Percentiles rank a stretch among this genome's conserved stretches.
Evolutionary conservation across 306 rosid species (phyloP).

Genomic region (Acacia crassicarpa): DNA sequence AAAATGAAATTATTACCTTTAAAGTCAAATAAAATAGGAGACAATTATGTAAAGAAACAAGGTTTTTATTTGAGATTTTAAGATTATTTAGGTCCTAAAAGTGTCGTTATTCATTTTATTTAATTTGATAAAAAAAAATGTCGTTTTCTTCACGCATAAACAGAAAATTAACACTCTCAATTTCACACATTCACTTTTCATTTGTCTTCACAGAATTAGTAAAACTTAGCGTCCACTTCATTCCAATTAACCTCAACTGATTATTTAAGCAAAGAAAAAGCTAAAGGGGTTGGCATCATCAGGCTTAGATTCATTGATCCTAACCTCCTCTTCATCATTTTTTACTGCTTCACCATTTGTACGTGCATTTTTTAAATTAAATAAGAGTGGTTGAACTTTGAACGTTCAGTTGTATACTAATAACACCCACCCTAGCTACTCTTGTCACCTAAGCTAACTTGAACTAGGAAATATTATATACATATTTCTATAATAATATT

Average conservation of each 20-base stretch:
- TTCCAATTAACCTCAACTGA: background rate
- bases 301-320: conserved; percentile 45
- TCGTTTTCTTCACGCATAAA: background rate
- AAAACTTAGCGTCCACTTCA: conserved; percentile 11
- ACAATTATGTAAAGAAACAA: background rate
- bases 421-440: too few relatives aligned
- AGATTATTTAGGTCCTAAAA: background rate
- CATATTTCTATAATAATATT: too few relatives aligned
- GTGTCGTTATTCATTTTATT: background rate
- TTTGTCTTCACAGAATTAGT: background rate
- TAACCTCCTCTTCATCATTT: conserved; percentile 24
- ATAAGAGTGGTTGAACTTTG: too few relatives aligned
- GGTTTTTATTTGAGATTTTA: background rate
- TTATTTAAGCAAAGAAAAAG: conserved; percentile 11
- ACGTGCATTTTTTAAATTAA: too few relatives aligned
- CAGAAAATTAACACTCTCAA: background rate
- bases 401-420: too few relatives aligned
- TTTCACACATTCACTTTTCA: background rate
- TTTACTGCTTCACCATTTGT: too few relatives aligned
- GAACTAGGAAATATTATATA: too few relatives aligned
- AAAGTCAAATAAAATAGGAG: too few relatives aligned
- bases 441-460: too few relatives aligned
- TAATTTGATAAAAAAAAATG: background rate
- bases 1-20: background rate
- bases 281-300: background rate